These are phyloP conservation scores for Paecilomyces sp. DNA, from an alignment of 2,329 filamentous ascomycete genomes.

Conservation along the genomic window DNA sequence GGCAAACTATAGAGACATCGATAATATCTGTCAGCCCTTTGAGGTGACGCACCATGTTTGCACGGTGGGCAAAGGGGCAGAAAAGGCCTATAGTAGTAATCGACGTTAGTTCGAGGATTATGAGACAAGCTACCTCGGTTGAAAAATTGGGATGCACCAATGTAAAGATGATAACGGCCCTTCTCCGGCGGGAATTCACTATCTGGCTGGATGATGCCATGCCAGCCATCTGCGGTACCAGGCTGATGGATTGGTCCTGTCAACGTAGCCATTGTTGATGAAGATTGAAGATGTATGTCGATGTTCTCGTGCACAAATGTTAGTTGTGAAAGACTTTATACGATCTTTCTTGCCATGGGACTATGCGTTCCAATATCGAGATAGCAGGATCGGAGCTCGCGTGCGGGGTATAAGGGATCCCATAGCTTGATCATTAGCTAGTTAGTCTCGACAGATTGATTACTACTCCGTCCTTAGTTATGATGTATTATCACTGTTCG, in stretches of 20 bases:
- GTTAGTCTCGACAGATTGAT: no score
- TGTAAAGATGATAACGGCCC: slow-evolving; percentile 50
- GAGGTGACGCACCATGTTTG: slow-evolving; percentile 50
- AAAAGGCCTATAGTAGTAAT: slow-evolving; percentile 44
- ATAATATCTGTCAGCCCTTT: slow-evolving; percentile 51
- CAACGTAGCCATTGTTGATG: neutral
- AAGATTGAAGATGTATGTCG: neutral
- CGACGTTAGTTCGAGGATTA: neutral
- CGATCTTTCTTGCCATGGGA: neutral
- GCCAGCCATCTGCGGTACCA: slow-evolving; percentile 34
- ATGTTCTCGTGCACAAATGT: neutral
- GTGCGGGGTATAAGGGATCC: neutral
- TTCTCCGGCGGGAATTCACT: slow-evolving; percentile 45
- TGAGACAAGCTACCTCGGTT: neutral
- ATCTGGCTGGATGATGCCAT: slow-evolving; percentile 42
- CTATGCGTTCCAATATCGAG: neutral
- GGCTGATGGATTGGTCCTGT: slow-evolving; percentile 11
- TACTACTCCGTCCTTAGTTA: no score
- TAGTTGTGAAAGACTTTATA: neutral
- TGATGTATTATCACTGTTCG: no score
- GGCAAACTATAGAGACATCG: slow-evolving; percentile 52
- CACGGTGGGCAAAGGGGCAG: slow-evolving; percentile 59
- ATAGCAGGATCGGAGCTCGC: neutral
- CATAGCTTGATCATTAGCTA: neutral
- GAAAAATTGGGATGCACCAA: slow-evolving; percentile 28